A percentile compares a stretch with the other conserved stretches of the same genome.
Conservation (phyloP, 768 basidiomycete genomes). For the Leucocoprinus sp. region DNA sequence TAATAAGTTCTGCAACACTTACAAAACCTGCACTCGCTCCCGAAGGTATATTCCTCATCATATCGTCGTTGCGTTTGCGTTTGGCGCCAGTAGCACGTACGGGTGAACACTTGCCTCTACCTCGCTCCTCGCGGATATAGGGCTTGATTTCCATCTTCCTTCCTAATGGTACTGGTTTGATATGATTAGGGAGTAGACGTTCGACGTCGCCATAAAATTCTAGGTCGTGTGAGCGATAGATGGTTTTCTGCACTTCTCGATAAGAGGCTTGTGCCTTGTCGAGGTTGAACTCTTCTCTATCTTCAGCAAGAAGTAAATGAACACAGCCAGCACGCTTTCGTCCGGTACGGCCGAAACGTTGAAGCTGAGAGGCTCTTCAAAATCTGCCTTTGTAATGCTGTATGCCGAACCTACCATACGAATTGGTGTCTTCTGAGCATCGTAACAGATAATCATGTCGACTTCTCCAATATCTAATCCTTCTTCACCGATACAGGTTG, state of each 20-base stretch:
- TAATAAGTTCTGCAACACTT: slow-evolving; percentile 52
- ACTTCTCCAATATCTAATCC: slow-evolving; percentile 98
- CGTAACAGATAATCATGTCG: slow-evolving; percentile 93
- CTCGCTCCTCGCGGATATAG: slow-evolving; percentile 45
- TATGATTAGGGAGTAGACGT: slow-evolving; percentile 70
- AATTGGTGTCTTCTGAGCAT: slow-evolving; percentile 92
- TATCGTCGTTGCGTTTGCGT: slow-evolving; percentile 63
- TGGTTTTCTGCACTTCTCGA: slow-evolving; percentile 80
- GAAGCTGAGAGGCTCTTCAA: slow-evolving; percentile 49
- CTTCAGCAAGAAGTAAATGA: slow-evolving; percentile 86
- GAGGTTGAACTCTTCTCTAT: slow-evolving; percentile 86
- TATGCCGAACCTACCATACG: slow-evolving; percentile 62
- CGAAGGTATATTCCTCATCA: slow-evolving; percentile 61
- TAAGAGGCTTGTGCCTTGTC: slow-evolving; percentile 82
- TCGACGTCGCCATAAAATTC: slow-evolving; percentile 92
- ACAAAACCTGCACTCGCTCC: slow-evolving; percentile 72
- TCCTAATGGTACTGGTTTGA: slow-evolving; percentile 72
- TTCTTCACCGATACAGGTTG: slow-evolving; percentile 96
- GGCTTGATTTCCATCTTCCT: slow-evolving; percentile 77
- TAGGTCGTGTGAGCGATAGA: slow-evolving; percentile 76
- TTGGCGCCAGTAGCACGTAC: slow-evolving; percentile 32
- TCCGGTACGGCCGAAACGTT: slow-evolving; percentile 92
- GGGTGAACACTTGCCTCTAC: slow-evolving; percentile 22
- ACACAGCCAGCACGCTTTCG: slow-evolving; percentile 85
- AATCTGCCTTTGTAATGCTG: slow-evolving; percentile 14